These are phyloP conservation scores for Fusarium dimerum DNA, from an alignment of 2,329 filamentous ascomycete species.

Conservation along the genomic window DNA sequence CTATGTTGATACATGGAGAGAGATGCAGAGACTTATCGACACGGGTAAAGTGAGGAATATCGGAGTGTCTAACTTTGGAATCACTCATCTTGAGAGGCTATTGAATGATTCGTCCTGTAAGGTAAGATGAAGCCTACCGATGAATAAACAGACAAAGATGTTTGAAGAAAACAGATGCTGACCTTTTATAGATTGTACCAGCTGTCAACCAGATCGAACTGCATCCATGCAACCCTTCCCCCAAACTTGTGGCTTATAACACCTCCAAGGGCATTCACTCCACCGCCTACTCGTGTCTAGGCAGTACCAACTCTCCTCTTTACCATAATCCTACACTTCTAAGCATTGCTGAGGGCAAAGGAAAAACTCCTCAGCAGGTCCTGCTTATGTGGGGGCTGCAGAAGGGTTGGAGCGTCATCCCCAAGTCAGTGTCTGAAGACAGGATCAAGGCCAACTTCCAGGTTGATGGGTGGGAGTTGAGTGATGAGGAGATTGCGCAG, in stretches of 20 bases:
- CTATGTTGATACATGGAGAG: conserved; percentile 77
- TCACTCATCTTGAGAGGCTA: conserved; percentile 77
- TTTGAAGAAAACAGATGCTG: neutral
- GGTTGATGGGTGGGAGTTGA: conserved; percentile 72
- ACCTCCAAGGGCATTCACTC: conserved; percentile 72
- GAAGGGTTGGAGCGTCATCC: conserved; percentile 81
- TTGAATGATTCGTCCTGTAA: conserved; percentile 66
- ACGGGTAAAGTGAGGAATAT: conserved; percentile 78
- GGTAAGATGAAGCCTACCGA: conserved; percentile 42
- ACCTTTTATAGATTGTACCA: conserved; percentile 47
- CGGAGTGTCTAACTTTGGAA: conserved; percentile 84
- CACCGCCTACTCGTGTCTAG: conserved; percentile 75
- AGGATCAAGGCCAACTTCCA: conserved; percentile 78
- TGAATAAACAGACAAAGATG: no score
- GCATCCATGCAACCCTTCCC: conserved; percentile 79
- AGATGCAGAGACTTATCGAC: conserved; percentile 69
- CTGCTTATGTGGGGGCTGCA: conserved; percentile 79
- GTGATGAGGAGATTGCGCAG: conserved; percentile 68
- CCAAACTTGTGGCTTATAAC: conserved; percentile 74
- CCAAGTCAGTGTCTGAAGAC: conserved; percentile 75
- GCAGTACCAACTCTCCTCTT: conserved; percentile 69
- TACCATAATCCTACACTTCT: conserved; percentile 66
- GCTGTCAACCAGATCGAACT: conserved; percentile 84
- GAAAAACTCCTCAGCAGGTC: conserved; percentile 73
- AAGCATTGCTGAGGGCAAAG: conserved; percentile 64